A percentile compares a stretch with the other conserved stretches of the same genome.
Conservation (phyloP, 495 filamentous ascomycete genomes). For the Parathielavia appendiculata region DNA sequence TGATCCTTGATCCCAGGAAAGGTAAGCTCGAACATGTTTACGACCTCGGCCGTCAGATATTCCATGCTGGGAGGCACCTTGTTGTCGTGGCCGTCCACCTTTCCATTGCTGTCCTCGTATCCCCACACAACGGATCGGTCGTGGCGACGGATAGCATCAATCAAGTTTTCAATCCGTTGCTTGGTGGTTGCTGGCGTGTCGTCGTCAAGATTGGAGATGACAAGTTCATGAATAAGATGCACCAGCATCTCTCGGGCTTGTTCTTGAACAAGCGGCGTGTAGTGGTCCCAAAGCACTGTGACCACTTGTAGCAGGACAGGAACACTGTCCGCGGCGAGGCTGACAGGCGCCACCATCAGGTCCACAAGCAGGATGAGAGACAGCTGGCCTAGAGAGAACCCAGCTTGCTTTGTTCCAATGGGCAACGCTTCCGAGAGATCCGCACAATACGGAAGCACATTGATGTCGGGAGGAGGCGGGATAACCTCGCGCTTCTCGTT, state of each 20-base stretch:
- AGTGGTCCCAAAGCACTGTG: slow-evolving; percentile 93
- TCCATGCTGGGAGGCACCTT: slow-evolving; percentile 87
- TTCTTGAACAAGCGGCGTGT: slow-evolving; percentile 90
- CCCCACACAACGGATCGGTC: slow-evolving; percentile 83
- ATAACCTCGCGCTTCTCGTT: slow-evolving; percentile 71
- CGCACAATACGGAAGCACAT: slow-evolving; percentile 78
- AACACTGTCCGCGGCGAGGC: slow-evolving; percentile 68
- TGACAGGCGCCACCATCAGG: slow-evolving; percentile 87
- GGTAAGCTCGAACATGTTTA: slow-evolving; percentile 76
- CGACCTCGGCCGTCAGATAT: slow-evolving; percentile 68
- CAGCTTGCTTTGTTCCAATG: slow-evolving; percentile 81
- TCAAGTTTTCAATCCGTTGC: slow-evolving; percentile 74
- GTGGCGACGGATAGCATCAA: slow-evolving; percentile 84
- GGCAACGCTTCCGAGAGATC: slow-evolving; percentile 76
- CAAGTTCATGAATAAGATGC: slow-evolving; percentile 92
- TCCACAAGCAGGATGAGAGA: slow-evolving; percentile 93
- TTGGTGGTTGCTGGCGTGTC: slow-evolving; percentile 59
- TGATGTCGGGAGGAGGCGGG: slow-evolving; percentile 67
- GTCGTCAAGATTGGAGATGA: slow-evolving; percentile 85
- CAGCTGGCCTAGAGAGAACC: slow-evolving; percentile 86
- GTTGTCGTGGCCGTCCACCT: slow-evolving; percentile 63
- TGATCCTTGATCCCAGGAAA: slow-evolving; percentile 85
- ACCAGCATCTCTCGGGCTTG: slow-evolving; percentile 97
- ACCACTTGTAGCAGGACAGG: slow-evolving; percentile 85
- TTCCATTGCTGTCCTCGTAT: slow-evolving; percentile 86